Evolutionary conservation across 805 yeast genomes (phyloP).

Genomic region (Saturnispora gosingensis): DNA sequence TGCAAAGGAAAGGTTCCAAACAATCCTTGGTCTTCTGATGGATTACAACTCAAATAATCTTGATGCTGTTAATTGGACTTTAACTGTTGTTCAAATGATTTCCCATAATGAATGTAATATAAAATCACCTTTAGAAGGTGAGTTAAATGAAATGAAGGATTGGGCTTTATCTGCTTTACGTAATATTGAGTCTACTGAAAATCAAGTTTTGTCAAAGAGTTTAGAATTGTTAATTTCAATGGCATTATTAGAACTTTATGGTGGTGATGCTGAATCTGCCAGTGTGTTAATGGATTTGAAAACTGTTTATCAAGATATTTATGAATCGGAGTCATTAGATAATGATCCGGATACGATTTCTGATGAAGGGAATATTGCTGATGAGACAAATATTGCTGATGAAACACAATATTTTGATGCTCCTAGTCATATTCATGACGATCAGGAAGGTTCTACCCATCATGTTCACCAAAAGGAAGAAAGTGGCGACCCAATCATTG

Average conservation of each 20-base stretch:
- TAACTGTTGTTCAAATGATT: constrained; percentile 19
- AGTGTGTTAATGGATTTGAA: constrained; percentile 65
- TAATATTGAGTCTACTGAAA: constrained; percentile 31
- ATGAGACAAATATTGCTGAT: constrained; percentile 3
- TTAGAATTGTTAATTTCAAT: constrained; percentile 73
- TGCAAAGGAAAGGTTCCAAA: constrained; percentile 53
- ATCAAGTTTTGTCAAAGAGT: constrained; percentile 29
- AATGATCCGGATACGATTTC: background rate
- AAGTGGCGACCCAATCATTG: constrained; percentile 29
- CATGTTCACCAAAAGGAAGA: constrained; percentile 30
- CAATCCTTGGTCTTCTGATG: constrained; percentile 42
- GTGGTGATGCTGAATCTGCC: constrained; percentile 71
- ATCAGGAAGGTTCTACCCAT: constrained; percentile 23
- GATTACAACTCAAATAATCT: constrained; percentile 6
- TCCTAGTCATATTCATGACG: constrained; percentile 5
- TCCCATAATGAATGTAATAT: constrained; percentile 33
- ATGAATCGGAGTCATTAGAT: background rate
- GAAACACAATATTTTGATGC: constrained; percentile 9
- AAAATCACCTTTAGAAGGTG: constrained; percentile 22
- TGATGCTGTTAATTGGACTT: constrained; percentile 13
- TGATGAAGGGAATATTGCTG: background rate
- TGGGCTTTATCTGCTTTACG: constrained; percentile 10
- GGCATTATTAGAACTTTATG: constrained; percentile 65
- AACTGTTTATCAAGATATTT: constrained; percentile 42
- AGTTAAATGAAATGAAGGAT: constrained; percentile 43